Conservation (phyloP, 2,329 filamentous ascomycete genomes). For the Metarhizium rileyi region DNA sequence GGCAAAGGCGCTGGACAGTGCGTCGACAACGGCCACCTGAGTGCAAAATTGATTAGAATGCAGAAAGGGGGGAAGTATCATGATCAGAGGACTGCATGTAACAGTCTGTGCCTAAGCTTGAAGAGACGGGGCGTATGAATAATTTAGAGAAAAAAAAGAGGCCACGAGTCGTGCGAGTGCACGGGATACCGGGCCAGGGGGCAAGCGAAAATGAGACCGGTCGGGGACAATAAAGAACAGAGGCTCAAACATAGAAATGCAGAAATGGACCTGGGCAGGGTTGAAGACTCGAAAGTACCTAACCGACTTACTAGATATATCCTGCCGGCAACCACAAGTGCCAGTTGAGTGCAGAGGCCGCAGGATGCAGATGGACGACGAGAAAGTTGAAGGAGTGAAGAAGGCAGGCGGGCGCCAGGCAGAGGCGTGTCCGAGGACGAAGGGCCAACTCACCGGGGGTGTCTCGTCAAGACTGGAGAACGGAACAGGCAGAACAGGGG, state of each 20-base stretch:
- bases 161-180: slow-evolving; percentile 8
- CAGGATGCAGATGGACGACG: background rate
- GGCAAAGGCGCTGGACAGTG: background rate
- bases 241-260: background rate
- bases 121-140: slow-evolving; percentile 2
- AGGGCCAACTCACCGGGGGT: background rate
- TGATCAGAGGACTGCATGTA: background rate
- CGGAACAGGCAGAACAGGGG: background rate
- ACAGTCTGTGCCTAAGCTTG: background rate
- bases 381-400: background rate
- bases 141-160: background rate
- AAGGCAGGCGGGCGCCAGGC: background rate
- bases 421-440: slow-evolving; percentile 1
- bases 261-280: background rate
- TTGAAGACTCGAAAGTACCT: background rate
- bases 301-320: slow-evolving; percentile 1
- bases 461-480: background rate
- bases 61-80: background rate
- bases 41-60: background rate
- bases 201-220: background rate
- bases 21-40: background rate
- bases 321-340: background rate
- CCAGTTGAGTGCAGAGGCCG: slow-evolving; percentile 1
- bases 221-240: background rate
- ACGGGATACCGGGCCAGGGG: background rate